Evolutionary conservation across 2,329 filamentous ascomycete genomes (phyloP), one percentile per base, ranked within the genome.

Genomic region (Claviceps cyperi): DNA sequence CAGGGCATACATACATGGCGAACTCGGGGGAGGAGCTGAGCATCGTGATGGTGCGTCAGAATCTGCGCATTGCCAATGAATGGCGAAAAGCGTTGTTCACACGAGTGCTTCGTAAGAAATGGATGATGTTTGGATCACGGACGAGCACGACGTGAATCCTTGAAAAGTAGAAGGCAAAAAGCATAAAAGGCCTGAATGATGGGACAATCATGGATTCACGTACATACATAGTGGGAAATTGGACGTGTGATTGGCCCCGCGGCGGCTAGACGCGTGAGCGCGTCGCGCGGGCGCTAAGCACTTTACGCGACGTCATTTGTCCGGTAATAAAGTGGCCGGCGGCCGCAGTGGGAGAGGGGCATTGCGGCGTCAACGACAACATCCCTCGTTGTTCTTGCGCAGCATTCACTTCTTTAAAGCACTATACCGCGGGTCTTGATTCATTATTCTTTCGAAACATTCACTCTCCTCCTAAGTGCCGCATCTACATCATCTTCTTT

Each of bases 1-100:
- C 22, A 22, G 11, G 32, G 13, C 55, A 5, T 49, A 61, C 61
- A 63, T 61, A 61, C 61, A 64, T 61, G 40, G 60, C 53, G 54
- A 59, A 63, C n/a, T 64, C 59, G n/a, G 58, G 57, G 8, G 60
- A 59, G 2, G 60, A 37, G 17, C 32, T 52, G 37, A 49, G 48
- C 54, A 56, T 55, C 19, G 43, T 51, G 50, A 13, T n/a, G 35
- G 4, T 11, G 9, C 28, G 28, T 32, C 28, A 32, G 28, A 32
- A 32, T 11, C 28, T 32, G 28, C 28, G 9, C 28, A 32, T 32
- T 32, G 9, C 28, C 28, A 32, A 9, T 32, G 28, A 32, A 32
- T 32, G 28, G 28, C 28, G 28, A 11, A 32, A 32, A 32, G 28
- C 1, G 3, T 32, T 32, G 3, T 32, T 32, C 28, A 11, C 1